Evolutionary conservation across 768 basidiomycete genomes (phyloP).

Genomic region (Termitomyces eurrhizus): DNA sequence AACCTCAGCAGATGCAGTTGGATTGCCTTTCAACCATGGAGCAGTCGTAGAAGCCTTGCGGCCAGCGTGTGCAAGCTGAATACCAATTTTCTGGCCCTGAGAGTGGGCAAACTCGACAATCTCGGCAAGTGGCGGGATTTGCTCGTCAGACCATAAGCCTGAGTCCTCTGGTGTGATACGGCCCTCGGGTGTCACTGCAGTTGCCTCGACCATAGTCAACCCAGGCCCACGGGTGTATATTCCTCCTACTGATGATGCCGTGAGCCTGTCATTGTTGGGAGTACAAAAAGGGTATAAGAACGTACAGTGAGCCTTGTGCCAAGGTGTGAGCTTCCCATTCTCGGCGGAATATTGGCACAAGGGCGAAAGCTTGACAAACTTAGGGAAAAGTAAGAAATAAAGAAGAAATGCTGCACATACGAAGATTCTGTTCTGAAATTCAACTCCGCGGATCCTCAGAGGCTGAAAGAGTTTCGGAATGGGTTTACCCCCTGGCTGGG

Average conservation of each 20-base stretch:
- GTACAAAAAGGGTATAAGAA: slow-evolving; percentile 22
- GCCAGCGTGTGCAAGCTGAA: slow-evolving; percentile 76
- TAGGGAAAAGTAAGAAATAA: background rate
- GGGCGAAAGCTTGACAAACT: slow-evolving; percentile 39
- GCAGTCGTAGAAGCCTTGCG: slow-evolving; percentile 66
- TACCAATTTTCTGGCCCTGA: slow-evolving; percentile 63
- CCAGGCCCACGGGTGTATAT: slow-evolving; percentile 54
- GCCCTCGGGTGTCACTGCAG: slow-evolving; percentile 55
- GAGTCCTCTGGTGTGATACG: slow-evolving; percentile 65
- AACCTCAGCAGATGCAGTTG: slow-evolving; percentile 29
- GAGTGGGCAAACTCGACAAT: slow-evolving; percentile 72
- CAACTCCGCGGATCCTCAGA: slow-evolving; percentile 47
- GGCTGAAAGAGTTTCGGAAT: slow-evolving; percentile 46
- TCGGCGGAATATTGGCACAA: slow-evolving; percentile 59
- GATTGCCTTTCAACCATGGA: slow-evolving; percentile 50
- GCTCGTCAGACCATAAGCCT: slow-evolving; percentile 63
- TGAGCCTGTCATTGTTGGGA: background rate
- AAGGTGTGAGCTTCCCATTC: slow-evolving; percentile 47
- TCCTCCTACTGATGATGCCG: slow-evolving; percentile 38
- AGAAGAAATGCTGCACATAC: slow-evolving; percentile 25
- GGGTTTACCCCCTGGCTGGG: slow-evolving; percentile 33
- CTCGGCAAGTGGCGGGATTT: slow-evolving; percentile 39
- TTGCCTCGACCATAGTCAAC: slow-evolving; percentile 61
- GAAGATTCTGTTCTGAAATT: slow-evolving; percentile 53
- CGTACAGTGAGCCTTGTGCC: slow-evolving; percentile 62